Percentiles rank a stretch among this genome's conserved stretches.
Conservation (phyloP, 371 early-diverging fungal species). For the Conidiobolus incongruus region DNA sequence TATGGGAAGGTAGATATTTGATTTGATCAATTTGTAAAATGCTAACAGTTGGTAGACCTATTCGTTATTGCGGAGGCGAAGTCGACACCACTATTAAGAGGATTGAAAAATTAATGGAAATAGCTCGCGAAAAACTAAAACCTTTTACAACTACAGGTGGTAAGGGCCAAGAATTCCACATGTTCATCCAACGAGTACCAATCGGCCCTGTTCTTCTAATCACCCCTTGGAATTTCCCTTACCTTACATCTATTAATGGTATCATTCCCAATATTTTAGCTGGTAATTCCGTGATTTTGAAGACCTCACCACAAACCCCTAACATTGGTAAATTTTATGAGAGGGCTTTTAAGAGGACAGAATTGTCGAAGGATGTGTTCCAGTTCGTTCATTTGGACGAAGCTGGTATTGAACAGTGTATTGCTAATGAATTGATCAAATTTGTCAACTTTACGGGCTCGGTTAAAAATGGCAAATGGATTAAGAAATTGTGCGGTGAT, state of each 20-base stretch:
- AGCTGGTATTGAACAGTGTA: slow-evolving; percentile 27
- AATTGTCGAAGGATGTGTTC: slow-evolving; percentile 41
- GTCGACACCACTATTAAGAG: slow-evolving; percentile 45
- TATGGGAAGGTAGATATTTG: too few relatives aligned
- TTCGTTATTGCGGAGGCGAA: slow-evolving; percentile 43
- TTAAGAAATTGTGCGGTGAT: slow-evolving; percentile 29
- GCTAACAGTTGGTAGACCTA: too few relatives aligned
- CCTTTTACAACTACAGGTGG: slow-evolving; percentile 22
- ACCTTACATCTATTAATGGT: slow-evolving; percentile 37
- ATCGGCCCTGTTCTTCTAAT: slow-evolving; percentile 23
- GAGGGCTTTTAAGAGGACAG: slow-evolving; percentile 35
- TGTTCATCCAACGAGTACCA: slow-evolving; percentile 48
- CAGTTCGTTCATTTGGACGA: slow-evolving; percentile 32
- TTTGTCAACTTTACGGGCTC: slow-evolving; percentile 70
- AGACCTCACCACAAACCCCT: slow-evolving; percentile 66
- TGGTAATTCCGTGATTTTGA: slow-evolving; percentile 57
- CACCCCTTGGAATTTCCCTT: slow-evolving; percentile 41
- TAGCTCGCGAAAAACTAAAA: slow-evolving; percentile 33
- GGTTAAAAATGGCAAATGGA: slow-evolving; percentile 44
- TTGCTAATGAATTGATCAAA: slow-evolving; percentile 30
- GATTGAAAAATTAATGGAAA: slow-evolving; percentile 44
- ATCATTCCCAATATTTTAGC: slow-evolving; percentile 56
- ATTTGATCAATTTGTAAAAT: too few relatives aligned
- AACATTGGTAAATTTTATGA: slow-evolving; percentile 47
- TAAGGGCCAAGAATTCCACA: slow-evolving; percentile 18